Evolutionary conservation across 1,284 basidiomycete genomes (phyloP), one percentile per base, ranked within the genome.

Genomic region (Stygiomarasmius scandens): DNA sequence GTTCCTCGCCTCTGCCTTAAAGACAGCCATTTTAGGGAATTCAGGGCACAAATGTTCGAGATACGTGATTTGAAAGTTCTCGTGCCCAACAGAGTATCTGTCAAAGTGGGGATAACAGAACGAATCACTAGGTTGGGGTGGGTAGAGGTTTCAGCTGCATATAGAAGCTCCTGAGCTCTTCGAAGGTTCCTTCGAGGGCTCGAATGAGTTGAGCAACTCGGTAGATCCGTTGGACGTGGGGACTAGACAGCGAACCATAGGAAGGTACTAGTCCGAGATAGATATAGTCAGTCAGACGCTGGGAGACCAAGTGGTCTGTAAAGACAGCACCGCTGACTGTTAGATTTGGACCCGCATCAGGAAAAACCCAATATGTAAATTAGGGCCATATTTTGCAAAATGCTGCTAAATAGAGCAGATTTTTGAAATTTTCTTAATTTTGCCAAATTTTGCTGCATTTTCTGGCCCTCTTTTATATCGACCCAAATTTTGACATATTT

Each of bases 281-380:
- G 41, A 48, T 16, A n/a, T 36, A 53, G n/a, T 53, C 34, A 2
- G 51, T 43, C 9, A 53, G 23, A 8, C n/a, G 51, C 51, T 57
- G 14, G 5, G 44, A 34, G 34, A 56, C 22, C 20, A 56, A 50
- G 2, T 44, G 23, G 19, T 57, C 56, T 0, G 49, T 29, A 36
- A 57, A 52, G 6, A 49, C 50, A 5, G 56, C 49, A 3, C 50
- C 56, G 9, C 44, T 49, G 24, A 58, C 34, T 6, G 22, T 29
- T 14, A 58, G 10, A 41, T 49, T 6, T 19, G 44, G 56, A 23
- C 56, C 56, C 9, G 46, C 2, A n/a, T n/a, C n/a, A n/a, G n/a
- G n/a, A n/a, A 38, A 19, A 58, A 11, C 8, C 52, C 45, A 12
- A 58, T 14, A 34, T 54, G 51, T n/a, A 58, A 23, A 9, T 29